phyloP scores from a whole-genome alignment of 2,329 filamentous ascomycete species.

The Colletotrichum higginsianum region DNA sequence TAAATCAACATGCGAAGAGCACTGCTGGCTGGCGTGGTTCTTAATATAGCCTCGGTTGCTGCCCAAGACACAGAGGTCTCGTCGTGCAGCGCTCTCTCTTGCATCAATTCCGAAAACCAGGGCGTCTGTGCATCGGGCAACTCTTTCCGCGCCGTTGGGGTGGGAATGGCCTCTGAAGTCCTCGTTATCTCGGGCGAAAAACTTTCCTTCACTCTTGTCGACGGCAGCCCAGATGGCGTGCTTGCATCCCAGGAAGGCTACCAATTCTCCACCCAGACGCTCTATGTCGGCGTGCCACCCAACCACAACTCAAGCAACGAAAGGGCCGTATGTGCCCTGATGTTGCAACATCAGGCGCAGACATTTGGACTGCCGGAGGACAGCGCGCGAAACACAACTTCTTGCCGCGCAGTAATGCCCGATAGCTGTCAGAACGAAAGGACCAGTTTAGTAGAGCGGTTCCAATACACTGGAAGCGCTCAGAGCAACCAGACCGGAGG shows the following conservation, averaged over 20 bases:
- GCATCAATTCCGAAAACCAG: background rate
- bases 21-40: too few relatives aligned
- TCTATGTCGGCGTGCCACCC: background rate
- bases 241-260: background rate
- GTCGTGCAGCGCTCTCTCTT: constrained; percentile 1
- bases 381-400: background rate
- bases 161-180: background rate
- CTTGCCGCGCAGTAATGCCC: background rate
- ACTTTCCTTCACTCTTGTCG: constrained; percentile 3
- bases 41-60: too few relatives aligned
- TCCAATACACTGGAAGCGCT: background rate
- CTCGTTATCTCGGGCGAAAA: background rate
- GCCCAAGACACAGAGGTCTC: background rate
- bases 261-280: constrained; percentile 16
- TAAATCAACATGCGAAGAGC: too few relatives aligned
- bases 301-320: background rate
- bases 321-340: background rate
- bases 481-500: background rate
- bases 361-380: background rate
- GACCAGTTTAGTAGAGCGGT: background rate
- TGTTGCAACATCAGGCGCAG: constrained; percentile 19
- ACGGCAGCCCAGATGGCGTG: background rate
- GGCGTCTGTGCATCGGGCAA: background rate
- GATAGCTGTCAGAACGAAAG: background rate
- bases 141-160: background rate